These are phyloP conservation scores for Avena eriantha DNA, from an alignment of 176 grass and related monocot genomes.

Conservation along the genomic window DNA sequence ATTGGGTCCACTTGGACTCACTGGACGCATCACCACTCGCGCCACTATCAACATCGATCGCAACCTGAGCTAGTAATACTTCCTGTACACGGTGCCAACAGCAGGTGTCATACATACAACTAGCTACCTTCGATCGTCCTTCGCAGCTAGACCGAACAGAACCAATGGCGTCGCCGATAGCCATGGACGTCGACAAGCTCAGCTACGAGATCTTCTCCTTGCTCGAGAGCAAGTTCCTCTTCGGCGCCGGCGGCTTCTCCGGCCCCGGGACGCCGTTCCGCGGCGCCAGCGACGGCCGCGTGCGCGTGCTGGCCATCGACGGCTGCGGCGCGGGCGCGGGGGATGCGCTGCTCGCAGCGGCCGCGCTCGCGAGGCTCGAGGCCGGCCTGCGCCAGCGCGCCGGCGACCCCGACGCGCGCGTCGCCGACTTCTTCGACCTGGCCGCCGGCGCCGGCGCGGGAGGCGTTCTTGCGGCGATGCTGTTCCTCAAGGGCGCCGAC, in stretches of 20 bases:
- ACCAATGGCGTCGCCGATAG: conserved; percentile 39
- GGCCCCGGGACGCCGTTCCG: conserved; percentile 15
- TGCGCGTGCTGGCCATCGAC: conserved; percentile 77
- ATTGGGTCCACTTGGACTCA: background rate
- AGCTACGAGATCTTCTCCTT: conserved; percentile 78
- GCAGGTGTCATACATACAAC: background rate
- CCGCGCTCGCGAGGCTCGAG: conserved; percentile 61
- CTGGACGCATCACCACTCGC: conserved; percentile 16
- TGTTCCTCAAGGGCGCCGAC: conserved; percentile 56
- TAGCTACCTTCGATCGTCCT: background rate
- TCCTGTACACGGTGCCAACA: background rate
- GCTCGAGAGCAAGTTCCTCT: conserved; percentile 75
- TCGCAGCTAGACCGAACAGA: background rate
- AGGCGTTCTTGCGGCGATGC: conserved; percentile 62
- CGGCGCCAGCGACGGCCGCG: background rate
- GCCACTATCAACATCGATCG: conserved; percentile 26
- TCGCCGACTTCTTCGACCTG: conserved; percentile 79
- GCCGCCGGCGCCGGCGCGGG: conserved; percentile 67
- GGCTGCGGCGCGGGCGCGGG: conserved; percentile 51
- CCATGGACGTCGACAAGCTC: conserved; percentile 56
- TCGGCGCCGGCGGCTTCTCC: conserved; percentile 44
- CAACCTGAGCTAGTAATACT: background rate
- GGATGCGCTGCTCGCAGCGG: conserved; percentile 68
- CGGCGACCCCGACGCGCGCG: conserved; percentile 48
- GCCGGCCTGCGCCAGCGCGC: conserved; percentile 42